Conservation (phyloP, 768 basidiomycete genomes). For the Russula sp. region DNA sequence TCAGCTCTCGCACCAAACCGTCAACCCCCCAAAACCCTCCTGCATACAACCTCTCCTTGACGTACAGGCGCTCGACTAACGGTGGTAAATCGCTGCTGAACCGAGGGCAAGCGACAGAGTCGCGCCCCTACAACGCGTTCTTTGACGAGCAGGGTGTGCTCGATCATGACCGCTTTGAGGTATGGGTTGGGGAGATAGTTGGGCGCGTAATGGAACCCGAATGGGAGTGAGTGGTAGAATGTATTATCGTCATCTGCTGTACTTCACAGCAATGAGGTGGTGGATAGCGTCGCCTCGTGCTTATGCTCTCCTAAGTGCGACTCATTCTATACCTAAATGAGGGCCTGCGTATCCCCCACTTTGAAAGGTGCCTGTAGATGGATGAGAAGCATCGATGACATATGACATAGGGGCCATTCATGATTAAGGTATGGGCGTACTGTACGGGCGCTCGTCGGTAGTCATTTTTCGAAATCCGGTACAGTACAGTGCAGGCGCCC, state of each 20-base stretch:
- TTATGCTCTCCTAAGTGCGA: conserved; percentile 5
- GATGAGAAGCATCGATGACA: too few relatives aligned
- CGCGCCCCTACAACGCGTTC: conserved; percentile 60
- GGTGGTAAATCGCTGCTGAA: conserved; percentile 82
- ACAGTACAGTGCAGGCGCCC: not conserved
- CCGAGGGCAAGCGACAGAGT: conserved; percentile 54
- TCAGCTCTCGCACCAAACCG: conserved; percentile 64
- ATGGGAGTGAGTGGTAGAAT: conserved; percentile 27
- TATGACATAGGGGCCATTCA: too few relatives aligned
- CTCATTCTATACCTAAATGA: conserved; percentile 7
- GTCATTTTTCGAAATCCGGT: too few relatives aligned
- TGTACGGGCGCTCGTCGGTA: not conserved
- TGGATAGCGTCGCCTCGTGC: conserved; percentile 5
- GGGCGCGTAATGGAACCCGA: conserved; percentile 64
- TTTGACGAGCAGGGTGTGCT: conserved; percentile 79
- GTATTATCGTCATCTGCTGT: conserved; percentile 16
- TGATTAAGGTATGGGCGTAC: too few relatives aligned
- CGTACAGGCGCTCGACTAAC: conserved; percentile 74
- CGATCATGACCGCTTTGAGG: conserved; percentile 68
- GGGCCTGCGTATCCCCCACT: not conserved
- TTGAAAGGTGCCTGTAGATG: too few relatives aligned
- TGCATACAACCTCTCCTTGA: conserved; percentile 58
- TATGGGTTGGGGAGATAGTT: conserved; percentile 72
- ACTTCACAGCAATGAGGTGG: conserved; percentile 1
- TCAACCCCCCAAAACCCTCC: conserved; percentile 49